Percentiles rank a stretch among this genome's conserved stretches.
phyloP scores from a whole-genome alignment of 352 stramenopile genomes.

The Globisporangium ultimum region DNA sequence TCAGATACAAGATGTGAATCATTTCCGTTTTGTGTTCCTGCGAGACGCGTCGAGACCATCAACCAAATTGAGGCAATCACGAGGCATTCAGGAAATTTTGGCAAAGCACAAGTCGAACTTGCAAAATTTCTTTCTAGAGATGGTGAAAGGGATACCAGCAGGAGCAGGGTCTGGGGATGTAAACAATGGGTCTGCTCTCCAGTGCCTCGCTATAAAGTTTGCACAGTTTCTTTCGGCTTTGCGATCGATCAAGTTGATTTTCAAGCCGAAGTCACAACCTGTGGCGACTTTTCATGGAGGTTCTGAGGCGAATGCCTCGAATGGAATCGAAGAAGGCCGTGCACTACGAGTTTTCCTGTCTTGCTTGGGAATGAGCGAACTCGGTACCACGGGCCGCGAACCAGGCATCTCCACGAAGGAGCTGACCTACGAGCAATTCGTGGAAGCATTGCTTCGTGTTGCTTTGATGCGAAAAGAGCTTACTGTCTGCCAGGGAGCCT shows the following conservation, averaged over 20 bases:
- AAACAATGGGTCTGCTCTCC: not conserved
- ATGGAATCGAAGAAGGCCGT: constrained; percentile 41
- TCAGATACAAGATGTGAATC: constrained; percentile 55
- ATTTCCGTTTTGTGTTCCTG: constrained; percentile 63
- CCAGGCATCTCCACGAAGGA: constrained; percentile 5
- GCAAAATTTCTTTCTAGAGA: constrained; percentile 40
- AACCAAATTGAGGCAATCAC: not conserved
- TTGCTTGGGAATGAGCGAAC: constrained; percentile 34
- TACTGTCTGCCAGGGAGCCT: constrained; percentile 37
- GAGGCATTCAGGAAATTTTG: constrained; percentile 27
- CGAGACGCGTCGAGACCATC: constrained; percentile 7
- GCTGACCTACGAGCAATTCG: constrained; percentile 37
- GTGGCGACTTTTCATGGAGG: not conserved
- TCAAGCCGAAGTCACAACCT: not conserved
- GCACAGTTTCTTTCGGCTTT: constrained; percentile 30
- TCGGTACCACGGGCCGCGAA: constrained; percentile 8
- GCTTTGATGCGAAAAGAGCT: constrained; percentile 46
- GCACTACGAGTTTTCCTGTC: constrained; percentile 58
- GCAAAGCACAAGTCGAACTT: constrained; percentile 28
- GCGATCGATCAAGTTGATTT: constrained; percentile 28
- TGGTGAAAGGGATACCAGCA: constrained; percentile 6
- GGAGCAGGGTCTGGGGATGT: constrained; percentile 5
- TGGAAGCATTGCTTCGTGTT: constrained; percentile 47
- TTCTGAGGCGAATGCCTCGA: constrained; percentile 2
- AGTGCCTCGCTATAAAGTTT: constrained; percentile 15